These are phyloP conservation scores for Neurospora sp. DNA, from an alignment of 495 filamentous ascomycete genomes.

Conservation along the genomic window DNA sequence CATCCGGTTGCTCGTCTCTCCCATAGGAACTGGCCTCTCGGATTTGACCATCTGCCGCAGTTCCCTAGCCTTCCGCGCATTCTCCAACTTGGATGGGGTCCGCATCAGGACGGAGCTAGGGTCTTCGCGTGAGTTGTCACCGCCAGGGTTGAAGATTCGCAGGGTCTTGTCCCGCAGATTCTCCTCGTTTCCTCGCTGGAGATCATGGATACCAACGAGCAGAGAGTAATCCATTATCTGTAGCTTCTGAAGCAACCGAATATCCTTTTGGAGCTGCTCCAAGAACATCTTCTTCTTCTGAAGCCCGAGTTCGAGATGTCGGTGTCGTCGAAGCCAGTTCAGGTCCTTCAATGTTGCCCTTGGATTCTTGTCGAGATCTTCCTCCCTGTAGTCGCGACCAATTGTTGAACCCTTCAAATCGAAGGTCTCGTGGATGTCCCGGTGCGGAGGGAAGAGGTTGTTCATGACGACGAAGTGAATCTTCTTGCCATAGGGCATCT, in stretches of 20 bases:
- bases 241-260: conserved; percentile 69
- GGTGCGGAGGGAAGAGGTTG: conserved; percentile 94
- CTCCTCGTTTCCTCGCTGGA: conserved; percentile 83
- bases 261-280: conserved; percentile 79
- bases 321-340: conserved; percentile 85
- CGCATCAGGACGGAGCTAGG: conserved; percentile 60
- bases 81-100: conserved; percentile 92
- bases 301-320: conserved; percentile 78
- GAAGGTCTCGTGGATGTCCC: conserved; percentile 95
- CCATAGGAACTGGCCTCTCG: conserved; percentile 85
- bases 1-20: conserved; percentile 73
- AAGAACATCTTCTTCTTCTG: conserved; percentile 78
- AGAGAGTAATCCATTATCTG: conserved; percentile 99
- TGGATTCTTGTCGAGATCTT: conserved; percentile 78
- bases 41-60: conserved; percentile 84
- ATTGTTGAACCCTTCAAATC: conserved; percentile 97
- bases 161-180: conserved; percentile 91
- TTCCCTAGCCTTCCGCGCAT: conserved; percentile 81
- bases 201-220: conserved; percentile 86
- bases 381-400: conserved; percentile 82
- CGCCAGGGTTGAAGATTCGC: conserved; percentile 89
- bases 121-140: conserved; percentile 46
- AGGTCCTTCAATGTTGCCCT: conserved; percentile 92
- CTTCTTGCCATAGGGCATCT: conserved; percentile 96
- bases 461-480: conserved; percentile 99